Percentiles rank a stretch among this genome's conserved stretches.
Conservation (phyloP, 192 early-diverging fungal genomes). For the Podila epigama region DNA sequence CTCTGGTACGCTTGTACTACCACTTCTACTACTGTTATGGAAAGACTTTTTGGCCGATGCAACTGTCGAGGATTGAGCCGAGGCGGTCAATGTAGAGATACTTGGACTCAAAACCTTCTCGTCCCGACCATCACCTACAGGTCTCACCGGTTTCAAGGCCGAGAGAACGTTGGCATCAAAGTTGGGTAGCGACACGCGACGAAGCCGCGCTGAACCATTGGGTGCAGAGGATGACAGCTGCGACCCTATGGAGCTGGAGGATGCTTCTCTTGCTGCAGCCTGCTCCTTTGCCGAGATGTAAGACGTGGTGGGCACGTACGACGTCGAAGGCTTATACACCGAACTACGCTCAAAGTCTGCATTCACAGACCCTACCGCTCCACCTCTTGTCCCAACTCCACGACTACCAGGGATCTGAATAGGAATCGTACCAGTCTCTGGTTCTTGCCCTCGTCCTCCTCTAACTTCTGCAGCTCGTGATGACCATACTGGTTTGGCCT, state of each 20-base stretch:
- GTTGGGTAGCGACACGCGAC: slow-evolving; percentile 30
- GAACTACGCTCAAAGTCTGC: slow-evolving; percentile 20
- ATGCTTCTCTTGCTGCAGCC: neutral
- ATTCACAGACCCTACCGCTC: slow-evolving; percentile 32
- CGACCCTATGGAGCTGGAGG: neutral
- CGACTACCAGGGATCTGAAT: neutral
- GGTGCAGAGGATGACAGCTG: neutral
- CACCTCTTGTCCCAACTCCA: slow-evolving; percentile 2
- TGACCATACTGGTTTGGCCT: slow-evolving; percentile 13
- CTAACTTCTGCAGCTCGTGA: neutral
- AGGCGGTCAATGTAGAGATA: neutral
- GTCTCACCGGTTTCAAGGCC: slow-evolving; percentile 22
- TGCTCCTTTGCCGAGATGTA: neutral
- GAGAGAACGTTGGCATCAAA: slow-evolving; percentile 38
- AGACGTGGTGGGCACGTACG: slow-evolving; percentile 4
- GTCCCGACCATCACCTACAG: neutral
- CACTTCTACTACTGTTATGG: neutral
- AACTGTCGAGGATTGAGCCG: slow-evolving; percentile 4
- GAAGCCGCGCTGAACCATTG: neutral
- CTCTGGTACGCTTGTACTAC: neutral
- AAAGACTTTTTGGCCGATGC: neutral
- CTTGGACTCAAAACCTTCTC: neutral
- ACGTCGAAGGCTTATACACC: slow-evolving; percentile 25
- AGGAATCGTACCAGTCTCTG: neutral
- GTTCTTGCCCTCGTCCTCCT: too few species aligned